phyloP scores from a whole-genome alignment of 106 monocot species.

The Triglochin maritima region DNA sequence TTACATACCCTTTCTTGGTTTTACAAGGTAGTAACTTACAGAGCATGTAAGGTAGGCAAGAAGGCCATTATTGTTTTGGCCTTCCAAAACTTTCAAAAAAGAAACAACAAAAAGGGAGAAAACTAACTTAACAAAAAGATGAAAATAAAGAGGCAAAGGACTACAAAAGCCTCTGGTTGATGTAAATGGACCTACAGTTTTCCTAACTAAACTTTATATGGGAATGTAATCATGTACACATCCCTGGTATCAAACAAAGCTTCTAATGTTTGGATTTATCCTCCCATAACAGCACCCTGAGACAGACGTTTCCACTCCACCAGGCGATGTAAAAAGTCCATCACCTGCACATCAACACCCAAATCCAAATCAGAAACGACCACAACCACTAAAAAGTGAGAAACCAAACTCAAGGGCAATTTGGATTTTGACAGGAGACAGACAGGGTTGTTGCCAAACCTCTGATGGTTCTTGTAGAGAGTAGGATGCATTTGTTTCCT shows the following conservation, averaged over 20 bases:
- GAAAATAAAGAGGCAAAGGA: not conserved
- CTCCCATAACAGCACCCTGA: not conserved
- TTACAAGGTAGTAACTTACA: not conserved
- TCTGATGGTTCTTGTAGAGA: conserved; percentile 57
- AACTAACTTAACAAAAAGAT: not conserved
- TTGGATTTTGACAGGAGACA: too few species aligned
- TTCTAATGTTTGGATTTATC: not conserved
- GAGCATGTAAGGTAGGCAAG: not conserved
- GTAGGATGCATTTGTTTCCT: conserved; percentile 63
- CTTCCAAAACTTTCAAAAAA: not conserved
- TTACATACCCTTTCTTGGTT: conserved; percentile 4
- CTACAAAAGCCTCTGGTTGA: not conserved
- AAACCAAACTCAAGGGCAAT: not conserved
- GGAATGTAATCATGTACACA: not conserved
- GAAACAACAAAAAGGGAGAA: not conserved
- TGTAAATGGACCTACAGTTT: not conserved
- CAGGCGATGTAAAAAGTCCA: conserved; percentile 25
- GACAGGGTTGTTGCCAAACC: conserved; percentile 6
- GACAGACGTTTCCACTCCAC: conserved; percentile 17
- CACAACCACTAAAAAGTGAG: not conserved
- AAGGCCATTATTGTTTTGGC: not conserved
- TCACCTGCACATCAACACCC: conserved; percentile 10
- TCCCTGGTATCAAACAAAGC: not conserved
- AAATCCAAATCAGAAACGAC: not conserved
- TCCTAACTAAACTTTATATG: not conserved